These are phyloP conservation scores for Yarrowia sp. DNA, from an alignment of 805 yeast genomes.

Conservation along the genomic window DNA sequence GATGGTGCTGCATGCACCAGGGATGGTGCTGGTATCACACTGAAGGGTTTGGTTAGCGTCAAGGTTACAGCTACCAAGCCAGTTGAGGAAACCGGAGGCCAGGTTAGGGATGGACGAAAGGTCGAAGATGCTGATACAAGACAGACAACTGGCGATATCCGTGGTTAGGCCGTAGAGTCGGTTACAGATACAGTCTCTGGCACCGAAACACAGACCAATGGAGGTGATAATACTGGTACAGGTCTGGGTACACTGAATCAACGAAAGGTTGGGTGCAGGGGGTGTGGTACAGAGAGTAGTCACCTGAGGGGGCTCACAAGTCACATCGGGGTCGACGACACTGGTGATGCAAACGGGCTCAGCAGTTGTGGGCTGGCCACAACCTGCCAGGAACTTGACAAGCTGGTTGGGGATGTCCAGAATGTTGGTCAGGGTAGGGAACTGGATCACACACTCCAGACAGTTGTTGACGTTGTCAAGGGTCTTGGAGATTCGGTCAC, in stretches of 20 bases:
- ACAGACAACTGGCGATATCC: background rate
- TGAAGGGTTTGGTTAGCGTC: background rate
- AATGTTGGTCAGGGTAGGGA: background rate
- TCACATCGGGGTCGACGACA: background rate
- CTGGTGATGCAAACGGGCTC: conserved; percentile 20
- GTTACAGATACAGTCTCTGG: background rate
- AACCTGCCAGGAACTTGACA: background rate
- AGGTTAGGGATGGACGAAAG: background rate
- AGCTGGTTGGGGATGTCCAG: conserved; percentile 4
- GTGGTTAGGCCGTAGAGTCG: background rate
- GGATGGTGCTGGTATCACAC: conserved; percentile 8
- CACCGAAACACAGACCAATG: conserved; percentile 4
- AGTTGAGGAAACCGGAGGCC: background rate
- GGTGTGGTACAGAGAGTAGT: background rate
- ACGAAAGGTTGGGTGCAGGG: background rate
- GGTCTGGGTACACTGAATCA: background rate
- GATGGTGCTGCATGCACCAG: background rate
- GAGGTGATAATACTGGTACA: conserved; percentile 1
- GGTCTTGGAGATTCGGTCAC: conserved; percentile 10
- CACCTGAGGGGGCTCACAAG: conserved; percentile 11
- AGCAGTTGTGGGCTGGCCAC: background rate
- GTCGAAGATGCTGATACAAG: conserved; percentile 5
- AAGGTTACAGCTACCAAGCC: conserved; percentile 9
- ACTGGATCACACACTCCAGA: background rate
- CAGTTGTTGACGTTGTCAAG: conserved; percentile 11